Percentiles rank a stretch among this genome's conserved stretches.
phyloP scores from a whole-genome alignment of 1,139 yeast species.

The Magnusiomyces magnusii region DNA sequence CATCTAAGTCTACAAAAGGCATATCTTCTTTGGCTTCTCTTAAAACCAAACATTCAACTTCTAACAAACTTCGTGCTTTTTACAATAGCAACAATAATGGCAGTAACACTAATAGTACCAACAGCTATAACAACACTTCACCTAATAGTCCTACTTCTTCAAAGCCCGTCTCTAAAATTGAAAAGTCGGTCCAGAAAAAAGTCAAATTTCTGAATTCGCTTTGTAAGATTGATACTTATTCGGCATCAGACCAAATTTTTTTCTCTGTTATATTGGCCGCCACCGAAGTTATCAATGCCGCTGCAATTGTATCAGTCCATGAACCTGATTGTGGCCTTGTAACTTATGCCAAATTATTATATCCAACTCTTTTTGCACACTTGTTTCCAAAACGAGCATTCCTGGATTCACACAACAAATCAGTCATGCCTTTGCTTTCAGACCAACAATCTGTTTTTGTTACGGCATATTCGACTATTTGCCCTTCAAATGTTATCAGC shows the following conservation, averaged over 20 bases:
- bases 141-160: neutral
- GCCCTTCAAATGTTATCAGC: conserved; percentile 6
- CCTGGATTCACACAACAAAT: conserved; percentile 4
- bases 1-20: conserved; percentile 7
- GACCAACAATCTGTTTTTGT: conserved; percentile 15
- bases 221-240: neutral
- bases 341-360: conserved; percentile 13
- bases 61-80: neutral
- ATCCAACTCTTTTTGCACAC: conserved; percentile 10
- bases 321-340: conserved; percentile 9
- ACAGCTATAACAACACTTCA: neutral
- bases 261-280: conserved; percentile 1
- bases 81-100: neutral
- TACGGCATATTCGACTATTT: conserved; percentile 14
- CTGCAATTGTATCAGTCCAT: conserved; percentile 4
- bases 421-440: conserved; percentile 6
- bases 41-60: neutral
- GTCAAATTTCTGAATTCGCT: neutral
- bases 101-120: neutral
- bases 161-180: neutral
- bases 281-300: conserved; percentile 10
- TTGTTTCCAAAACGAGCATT: conserved; percentile 12
- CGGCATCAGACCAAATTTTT: neutral
- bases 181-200: conserved; percentile 1
- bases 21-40: neutral